Evolutionary conservation across 192 early-diverging fungal species (phyloP), one percentile per base, ranked within the genome.

Genomic region (Pilaira anomala): DNA sequence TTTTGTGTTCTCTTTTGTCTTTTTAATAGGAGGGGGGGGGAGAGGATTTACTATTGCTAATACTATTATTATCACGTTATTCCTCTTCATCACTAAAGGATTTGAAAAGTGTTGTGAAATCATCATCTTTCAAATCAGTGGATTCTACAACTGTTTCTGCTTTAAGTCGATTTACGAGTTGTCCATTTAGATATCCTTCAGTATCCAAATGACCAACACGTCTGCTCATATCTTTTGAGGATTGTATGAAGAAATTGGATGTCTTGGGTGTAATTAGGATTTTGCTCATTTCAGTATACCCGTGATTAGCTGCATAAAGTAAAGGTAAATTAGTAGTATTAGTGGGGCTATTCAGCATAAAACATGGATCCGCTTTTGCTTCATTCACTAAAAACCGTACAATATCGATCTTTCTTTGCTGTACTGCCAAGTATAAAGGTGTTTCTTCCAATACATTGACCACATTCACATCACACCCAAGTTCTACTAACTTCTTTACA

Each of bases 381-480:
- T 66, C 45, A 33, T 45, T 12, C 11, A 76, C 11, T 40, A 76
- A 33, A 29, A 63, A 71, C 26, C 65, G 41, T 16, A 76, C 74
- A 16, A 76, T 42, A 48, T 76, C 74, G 7, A 71, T 71, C 36
- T 76, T 76, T 18, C 69, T 29, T 22, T 76, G 74, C n/a, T 76
- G 74, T 0, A 76, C 74, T 6, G 74, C 74, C 3, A 71, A 30
- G 6, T 63, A 60, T 3, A 76, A 50, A 2, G 74, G 68, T 6
- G 74, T 71, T 30, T 76, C 74, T 40, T 76, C 74, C 25, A 68
- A 44, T n/a, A 39, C 42, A 53, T 74, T 74, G 1, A 60, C 44
- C 0, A 68, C 65, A 55, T 76, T 71, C 19, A 71, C n/a, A 21
- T 56, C 26, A 21, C 64, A 65, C 12, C 53, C 57, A 28, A 39